Base-by-base conservation (phyloP, 2,329 filamentous ascomycete species). In the Hymenoscyphus salicellus region DNA sequence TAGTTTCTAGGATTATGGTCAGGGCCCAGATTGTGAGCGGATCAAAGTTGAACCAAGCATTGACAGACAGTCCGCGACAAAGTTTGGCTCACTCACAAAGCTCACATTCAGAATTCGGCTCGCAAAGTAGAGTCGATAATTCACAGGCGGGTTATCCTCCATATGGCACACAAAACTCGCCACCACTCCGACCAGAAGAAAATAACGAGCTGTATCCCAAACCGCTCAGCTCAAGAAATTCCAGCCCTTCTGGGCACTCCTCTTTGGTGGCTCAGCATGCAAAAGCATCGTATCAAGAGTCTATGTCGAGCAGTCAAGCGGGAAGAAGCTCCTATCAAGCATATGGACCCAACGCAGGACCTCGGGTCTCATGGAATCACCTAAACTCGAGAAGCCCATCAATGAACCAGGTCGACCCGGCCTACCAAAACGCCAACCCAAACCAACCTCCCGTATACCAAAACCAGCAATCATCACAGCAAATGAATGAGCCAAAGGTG, bases 1-100 rank as follows among this genome's bases (percentile, higher is more conserved):
- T 96, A 3, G 89, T 94, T 2, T 86, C 89, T 3, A 79, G 82
- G n/a, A 77, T 91, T 7, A 77, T 84, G 30, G 78, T 80, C 64
- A 84, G 84, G 66, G 81, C 83, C 0, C 78, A 82, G 65, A 70
- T 74, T 28, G 64, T 65, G 20, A 67, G 68, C 52, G 68, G 66
- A 2, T 61, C 68, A 1, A n/a, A 55, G 6, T 65, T 64, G 17
- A 72, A 72, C 57, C 57, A 67, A 30, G 55, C 58, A 58, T 33
- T 69, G 11, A 66, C 55, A 28, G 49, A 67, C 5, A 62, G 57
- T 38, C 28, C 28, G 5, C 56, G 55, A 59, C 38, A 49, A 32
- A n/a, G 32, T 33, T 30, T 28, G 41, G 17, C 32, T 17, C 28
- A 30, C 28, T 43, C 20, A 11, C 61, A 58, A 59, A 62, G 41